Percentiles rank a stretch among this genome's conserved stretches.
Conservation (phyloP, 768 basidiomycete genomes). For the Hypsizygus marmoreus region DNA sequence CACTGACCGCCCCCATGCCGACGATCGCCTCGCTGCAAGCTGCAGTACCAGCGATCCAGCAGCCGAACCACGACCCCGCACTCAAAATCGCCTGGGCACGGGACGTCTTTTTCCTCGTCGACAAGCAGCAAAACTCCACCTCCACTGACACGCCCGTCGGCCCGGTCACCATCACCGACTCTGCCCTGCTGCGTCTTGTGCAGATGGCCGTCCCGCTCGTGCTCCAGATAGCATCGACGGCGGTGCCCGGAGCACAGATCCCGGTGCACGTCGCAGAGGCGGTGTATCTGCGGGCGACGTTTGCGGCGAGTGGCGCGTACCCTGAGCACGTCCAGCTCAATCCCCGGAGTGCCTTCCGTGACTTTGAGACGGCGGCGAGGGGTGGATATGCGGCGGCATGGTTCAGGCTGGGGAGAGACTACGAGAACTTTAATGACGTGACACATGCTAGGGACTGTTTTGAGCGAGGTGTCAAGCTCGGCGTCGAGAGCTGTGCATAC, state of each 20-base stretch:
- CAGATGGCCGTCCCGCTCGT: constrained; percentile 68
- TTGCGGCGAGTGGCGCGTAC: constrained; percentile 73
- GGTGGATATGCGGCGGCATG: constrained; percentile 80
- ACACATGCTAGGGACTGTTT: constrained; percentile 82
- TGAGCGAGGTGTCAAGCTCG: constrained; percentile 73
- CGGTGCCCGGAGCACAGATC: constrained; percentile 21
- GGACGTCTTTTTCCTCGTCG: constrained; percentile 81
- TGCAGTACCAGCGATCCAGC: constrained; percentile 52
- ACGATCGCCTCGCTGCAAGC: constrained; percentile 59
- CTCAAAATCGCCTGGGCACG: constrained; percentile 77
- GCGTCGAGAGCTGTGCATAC: constrained; percentile 81
- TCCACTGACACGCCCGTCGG: constrained; percentile 50
- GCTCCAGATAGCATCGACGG: constrained; percentile 51
- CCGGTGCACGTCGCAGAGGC: constrained; percentile 66
- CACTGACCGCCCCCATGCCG: constrained; percentile 71
- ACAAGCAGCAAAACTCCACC: constrained; percentile 41
- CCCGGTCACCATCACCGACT: constrained; percentile 58
- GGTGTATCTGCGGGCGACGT: constrained; percentile 70
- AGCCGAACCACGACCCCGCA: constrained; percentile 55
- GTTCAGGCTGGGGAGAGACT: constrained; percentile 91
- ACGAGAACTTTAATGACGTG: constrained; percentile 83
- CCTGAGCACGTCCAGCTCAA: constrained; percentile 66
- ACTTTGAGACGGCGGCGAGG: constrained; percentile 83
- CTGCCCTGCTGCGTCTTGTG: constrained; percentile 57
- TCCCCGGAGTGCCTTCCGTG: constrained; percentile 81